Conservation (phyloP, 345 rosid species). For the Salix suchowensis region DNA sequence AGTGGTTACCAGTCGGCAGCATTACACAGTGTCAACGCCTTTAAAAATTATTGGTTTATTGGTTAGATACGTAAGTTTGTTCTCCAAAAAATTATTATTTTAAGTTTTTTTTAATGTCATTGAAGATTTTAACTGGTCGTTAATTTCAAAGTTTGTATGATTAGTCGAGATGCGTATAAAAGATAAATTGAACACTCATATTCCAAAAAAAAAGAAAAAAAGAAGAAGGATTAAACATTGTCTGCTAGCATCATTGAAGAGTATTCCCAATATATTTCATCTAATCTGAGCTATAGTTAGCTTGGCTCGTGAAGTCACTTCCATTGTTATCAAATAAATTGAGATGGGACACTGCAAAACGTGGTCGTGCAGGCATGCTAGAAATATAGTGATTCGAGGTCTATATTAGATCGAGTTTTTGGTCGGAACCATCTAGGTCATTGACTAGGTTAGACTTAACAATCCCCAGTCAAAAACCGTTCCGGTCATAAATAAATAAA, state of each 20-base stretch:
- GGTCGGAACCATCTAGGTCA: neutral
- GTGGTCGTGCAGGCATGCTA: neutral
- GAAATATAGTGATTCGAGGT: neutral
- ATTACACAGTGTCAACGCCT: neutral
- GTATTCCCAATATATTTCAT: neutral
- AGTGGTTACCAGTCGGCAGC: neutral
- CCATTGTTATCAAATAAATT: neutral
- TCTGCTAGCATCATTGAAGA: neutral
- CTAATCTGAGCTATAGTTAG: neutral
- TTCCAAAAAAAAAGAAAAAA: too few relatives aligned
- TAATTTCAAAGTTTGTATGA: fast-evolving
- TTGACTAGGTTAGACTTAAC: too few relatives aligned
- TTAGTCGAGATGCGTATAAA: fast-evolving
- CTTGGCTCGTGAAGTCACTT: neutral
- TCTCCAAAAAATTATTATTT: too few relatives aligned
- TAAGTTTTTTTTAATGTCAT: too few relatives aligned
- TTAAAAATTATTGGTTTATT: too few relatives aligned
- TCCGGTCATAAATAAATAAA: too few relatives aligned
- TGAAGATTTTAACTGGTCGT: too few relatives aligned
- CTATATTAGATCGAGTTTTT: neutral
- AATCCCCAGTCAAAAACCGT: too few relatives aligned
- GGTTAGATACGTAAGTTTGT: too few relatives aligned
- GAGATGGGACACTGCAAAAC: neutral
- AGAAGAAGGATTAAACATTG: neutral
- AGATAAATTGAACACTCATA: too few relatives aligned